phyloP scores from a whole-genome alignment of 352 stramenopile genomes.

The Nothophytophthora sp. region DNA sequence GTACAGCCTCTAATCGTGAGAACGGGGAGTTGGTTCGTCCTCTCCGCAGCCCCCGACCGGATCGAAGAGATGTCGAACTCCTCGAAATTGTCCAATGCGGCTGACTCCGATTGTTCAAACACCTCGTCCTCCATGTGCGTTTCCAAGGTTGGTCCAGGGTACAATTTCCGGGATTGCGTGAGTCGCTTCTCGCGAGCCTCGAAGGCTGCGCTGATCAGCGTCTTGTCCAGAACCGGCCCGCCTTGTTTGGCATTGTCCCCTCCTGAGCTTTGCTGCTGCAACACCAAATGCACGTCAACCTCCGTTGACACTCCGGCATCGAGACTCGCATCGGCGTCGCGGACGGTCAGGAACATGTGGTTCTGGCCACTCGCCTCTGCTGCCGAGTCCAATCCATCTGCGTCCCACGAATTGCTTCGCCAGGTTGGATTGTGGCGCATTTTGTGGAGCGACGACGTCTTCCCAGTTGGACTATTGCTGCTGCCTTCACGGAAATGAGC shows the following conservation, averaged over 20 bases:
- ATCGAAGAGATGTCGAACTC: constrained; percentile 78
- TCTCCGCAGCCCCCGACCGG: constrained; percentile 34
- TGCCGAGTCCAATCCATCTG: constrained; percentile 42
- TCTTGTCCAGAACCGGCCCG: constrained; percentile 31
- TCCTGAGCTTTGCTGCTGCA: constrained; percentile 54
- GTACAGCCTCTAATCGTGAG: constrained; percentile 81
- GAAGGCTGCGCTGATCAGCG: constrained; percentile 63
- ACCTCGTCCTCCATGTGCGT: constrained; percentile 41
- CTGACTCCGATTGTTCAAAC: constrained; percentile 41
- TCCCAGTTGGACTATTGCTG: constrained; percentile 29
- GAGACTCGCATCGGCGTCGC: constrained; percentile 61
- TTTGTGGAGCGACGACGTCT: constrained; percentile 58
- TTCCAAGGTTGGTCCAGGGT: constrained; percentile 30
- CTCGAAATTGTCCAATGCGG: constrained; percentile 72
- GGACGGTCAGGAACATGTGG: constrained; percentile 78
- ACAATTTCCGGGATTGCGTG: constrained; percentile 44
- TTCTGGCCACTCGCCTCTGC: constrained; percentile 49
- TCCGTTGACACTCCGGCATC: constrained; percentile 57
- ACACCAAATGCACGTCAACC: constrained; percentile 68
- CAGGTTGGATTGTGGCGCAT: constrained; percentile 80
- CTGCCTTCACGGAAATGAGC: constrained; percentile 29
- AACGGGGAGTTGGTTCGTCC: constrained; percentile 55
- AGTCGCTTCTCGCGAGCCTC: constrained; percentile 63
- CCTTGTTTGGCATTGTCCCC: constrained; percentile 36
- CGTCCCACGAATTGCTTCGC: constrained; percentile 85